Evolutionary conservation across 805 yeast genomes (phyloP), one percentile per base, ranked within the genome.

Genomic region (Martiniozyma abietophila): DNA sequence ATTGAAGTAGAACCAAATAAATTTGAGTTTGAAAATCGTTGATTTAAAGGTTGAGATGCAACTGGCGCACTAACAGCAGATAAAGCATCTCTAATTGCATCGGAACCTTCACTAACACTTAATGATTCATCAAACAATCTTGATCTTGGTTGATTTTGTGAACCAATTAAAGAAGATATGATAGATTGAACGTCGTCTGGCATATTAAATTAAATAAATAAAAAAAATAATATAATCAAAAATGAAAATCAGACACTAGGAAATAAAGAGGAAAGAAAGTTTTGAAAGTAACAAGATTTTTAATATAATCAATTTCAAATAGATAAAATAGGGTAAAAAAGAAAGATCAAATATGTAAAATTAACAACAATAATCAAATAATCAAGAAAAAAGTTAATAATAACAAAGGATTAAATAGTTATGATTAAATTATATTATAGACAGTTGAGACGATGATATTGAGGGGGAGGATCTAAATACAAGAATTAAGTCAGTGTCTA

Each of bases 1-100:
- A 76, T 70, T 2, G 80, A 72, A 7, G 80, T 79, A 7, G 82
- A 65, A 3, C 76, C 78, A 45, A 75, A 69, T 27, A 61, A 27
- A 38, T 61, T 64, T 10, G 60, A 32, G 27, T 58, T 56, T 26
- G 56, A 48, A 36, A 68, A 51, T 3, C 57, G 47, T 20, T 50
- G 47, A 25, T 45, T 47, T 12, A 35, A 18, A 29, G 42, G 42
- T 19, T 31, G 44, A 10, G 37, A 15, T 11, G 43, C 45, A 20
- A 43, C 46, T 2, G 64, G 56, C 5, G 58, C 58, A 36, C 58
- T 53, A 25, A 56, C 52, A 9, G 58, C 57, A 34, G 53, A 47
- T 10, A 56, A 33, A 3, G 59, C 56, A 31, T 51, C 60, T 30
- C 50, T 53, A 11, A 51, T 30, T 15, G 51, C 39, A 34, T 56